These are phyloP conservation scores for Akanthomyces lecanii DNA, from an alignment of 2,329 filamentous ascomycete species.

Conservation along the genomic window DNA sequence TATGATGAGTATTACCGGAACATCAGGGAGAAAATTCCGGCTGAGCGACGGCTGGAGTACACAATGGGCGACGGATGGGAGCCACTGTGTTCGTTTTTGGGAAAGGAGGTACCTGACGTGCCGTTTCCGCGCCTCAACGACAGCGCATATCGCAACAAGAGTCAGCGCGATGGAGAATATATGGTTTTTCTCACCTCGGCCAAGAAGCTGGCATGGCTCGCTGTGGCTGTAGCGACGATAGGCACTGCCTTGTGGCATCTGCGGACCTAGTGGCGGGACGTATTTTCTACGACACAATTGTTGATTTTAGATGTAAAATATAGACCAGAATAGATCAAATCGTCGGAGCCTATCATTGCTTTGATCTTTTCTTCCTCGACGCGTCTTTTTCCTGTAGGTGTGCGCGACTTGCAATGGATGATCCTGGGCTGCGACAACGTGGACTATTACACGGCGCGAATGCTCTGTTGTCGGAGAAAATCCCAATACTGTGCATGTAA, in stretches of 20 bases:
- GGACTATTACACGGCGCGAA: too few relatives aligned
- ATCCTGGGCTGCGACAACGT: too few relatives aligned
- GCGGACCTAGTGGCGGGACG: not conserved
- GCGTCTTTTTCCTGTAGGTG: too few relatives aligned
- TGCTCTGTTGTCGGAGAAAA: too few relatives aligned
- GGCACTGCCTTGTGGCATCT: not conserved
- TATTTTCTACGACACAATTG: too few relatives aligned
- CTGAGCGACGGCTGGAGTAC: constrained; percentile 27
- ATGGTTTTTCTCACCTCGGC: not conserved
- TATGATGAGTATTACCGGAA: constrained; percentile 28
- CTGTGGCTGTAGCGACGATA: not conserved
- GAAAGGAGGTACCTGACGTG: constrained; percentile 26
- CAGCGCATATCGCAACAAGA: not conserved
- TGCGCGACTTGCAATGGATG: too few relatives aligned
- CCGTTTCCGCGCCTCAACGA: constrained; percentile 30
- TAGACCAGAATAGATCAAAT: too few relatives aligned
- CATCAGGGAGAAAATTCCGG: constrained; percentile 23
- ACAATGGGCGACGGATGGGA: constrained; percentile 29
- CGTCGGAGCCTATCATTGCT: too few relatives aligned
- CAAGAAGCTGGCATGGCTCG: not conserved
- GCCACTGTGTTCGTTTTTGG: constrained; percentile 32
- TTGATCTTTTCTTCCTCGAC: too few relatives aligned
- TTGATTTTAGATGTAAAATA: too few relatives aligned
- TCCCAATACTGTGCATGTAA: too few relatives aligned
- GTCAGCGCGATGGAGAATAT: not conserved